Conservation (phyloP, 257 asterid species). For the Linaria vulgaris region DNA sequence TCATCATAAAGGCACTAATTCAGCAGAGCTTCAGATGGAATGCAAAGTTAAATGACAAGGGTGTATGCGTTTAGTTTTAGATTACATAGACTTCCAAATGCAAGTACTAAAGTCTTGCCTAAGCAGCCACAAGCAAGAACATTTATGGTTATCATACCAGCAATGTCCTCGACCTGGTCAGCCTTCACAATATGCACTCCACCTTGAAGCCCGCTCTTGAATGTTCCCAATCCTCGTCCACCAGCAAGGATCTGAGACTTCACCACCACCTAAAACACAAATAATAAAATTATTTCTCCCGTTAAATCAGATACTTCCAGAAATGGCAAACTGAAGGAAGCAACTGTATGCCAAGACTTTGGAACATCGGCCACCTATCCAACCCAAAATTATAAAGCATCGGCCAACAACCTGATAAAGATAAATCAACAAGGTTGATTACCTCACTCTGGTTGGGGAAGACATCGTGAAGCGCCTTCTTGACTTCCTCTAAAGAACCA, state of each 20-base stretch:
- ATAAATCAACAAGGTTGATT: slow-evolving; percentile 7
- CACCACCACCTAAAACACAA: slow-evolving; percentile 66
- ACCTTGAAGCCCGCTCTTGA: slow-evolving; percentile 86
- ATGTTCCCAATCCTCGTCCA: slow-evolving; percentile 88
- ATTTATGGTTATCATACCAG: slow-evolving; percentile 62
- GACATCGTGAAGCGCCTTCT: slow-evolving; percentile 53
- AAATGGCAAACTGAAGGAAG: slow-evolving; percentile 6
- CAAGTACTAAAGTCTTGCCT: slow-evolving; percentile 14
- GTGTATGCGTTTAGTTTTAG: no score
- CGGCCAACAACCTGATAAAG: no score
- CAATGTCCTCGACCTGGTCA: slow-evolving; percentile 74
- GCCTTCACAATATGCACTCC: slow-evolving; percentile 91
- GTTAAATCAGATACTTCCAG: slow-evolving; percentile 7
- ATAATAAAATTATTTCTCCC: slow-evolving; percentile 4
- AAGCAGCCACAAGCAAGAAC: no score
- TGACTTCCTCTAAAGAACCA: slow-evolving; percentile 60
- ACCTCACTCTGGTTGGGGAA: slow-evolving; percentile 79
- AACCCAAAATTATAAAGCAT: no score
- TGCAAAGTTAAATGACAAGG: not conserved
- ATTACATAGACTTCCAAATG: not conserved
- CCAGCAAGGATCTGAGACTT: slow-evolving; percentile 97
- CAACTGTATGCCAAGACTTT: no score
- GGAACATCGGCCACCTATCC: no score
- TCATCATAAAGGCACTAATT: not conserved
- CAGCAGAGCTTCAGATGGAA: not conserved